Evolutionary conservation across 139 green algal genomes (phyloP), one percentile per base, ranked within the genome.

Genomic region (Pleodorina starrii): DNA sequence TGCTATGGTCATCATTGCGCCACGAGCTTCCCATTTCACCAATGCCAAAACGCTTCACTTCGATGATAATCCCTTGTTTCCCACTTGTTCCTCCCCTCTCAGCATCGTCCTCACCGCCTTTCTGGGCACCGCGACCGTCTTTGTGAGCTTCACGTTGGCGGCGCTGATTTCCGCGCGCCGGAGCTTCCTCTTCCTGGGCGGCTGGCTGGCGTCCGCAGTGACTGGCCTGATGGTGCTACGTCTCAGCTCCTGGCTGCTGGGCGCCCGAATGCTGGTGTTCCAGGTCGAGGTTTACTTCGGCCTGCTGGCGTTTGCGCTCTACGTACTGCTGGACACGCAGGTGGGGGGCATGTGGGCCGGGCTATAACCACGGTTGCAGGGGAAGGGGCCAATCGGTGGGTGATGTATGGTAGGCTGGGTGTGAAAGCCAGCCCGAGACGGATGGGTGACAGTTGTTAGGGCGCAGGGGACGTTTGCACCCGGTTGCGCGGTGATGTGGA

Each of bases 261-360:
- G 93, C 73, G 74, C 76, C 35, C 44, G 90, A 19, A 54, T 23
- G 1, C 2, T 87, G 32, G 73, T 46, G 0, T 96, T 93, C 51
- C 25, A 90, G 51, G 66, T 91, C 14, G 95, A 96, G 91, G 92
- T 97, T 36, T 97, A 97, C 76, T 29, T 86, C 0, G 96, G 96
- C 23, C 93, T 98, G 81, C 54, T 94, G 25, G 87, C 97, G 1
- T 97, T 98, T 68, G 19, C 90, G 23, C 91, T 88, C 32, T 97
- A 97, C 29, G 91, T 98, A 32, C 63, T 98, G 43, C 95, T 96
- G 60, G 95, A 98, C 92, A 97, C 96, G 2, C 95, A 97, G 91
- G 91, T 94, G 68, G 0, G 48, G 14, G 5, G 42, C 29, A 36
- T 46, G n/a, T 36, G 46, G 2, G 66, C 40, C 3, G 35, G 6